A percentile compares a stretch with the other conserved stretches of the same genome.
These are phyloP conservation scores for Eucalyptus paniculata DNA, from an alignment of 345 rosid genomes.

Conservation along the genomic window DNA sequence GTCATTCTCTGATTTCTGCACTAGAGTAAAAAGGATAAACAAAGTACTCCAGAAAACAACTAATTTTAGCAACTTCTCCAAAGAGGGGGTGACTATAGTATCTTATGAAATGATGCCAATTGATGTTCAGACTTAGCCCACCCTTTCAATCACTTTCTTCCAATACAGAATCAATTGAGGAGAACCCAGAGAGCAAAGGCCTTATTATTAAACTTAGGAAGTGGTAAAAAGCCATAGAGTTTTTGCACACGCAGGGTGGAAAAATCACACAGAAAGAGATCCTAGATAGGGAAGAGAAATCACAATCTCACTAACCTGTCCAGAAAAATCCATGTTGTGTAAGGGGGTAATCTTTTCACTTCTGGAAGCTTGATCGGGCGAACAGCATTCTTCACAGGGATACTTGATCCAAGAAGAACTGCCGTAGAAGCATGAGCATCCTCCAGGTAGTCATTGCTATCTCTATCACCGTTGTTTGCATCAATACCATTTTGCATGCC, in stretches of 20 bases:
- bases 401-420: conserved; percentile 63
- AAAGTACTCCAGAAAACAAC: neutral
- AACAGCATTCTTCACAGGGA: conserved; percentile 62
- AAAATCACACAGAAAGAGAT: neutral
- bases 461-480: conserved; percentile 34
- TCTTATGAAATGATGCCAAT: neutral
- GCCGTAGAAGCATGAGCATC: conserved; percentile 45
- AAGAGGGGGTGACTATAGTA: neutral
- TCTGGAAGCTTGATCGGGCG: conserved; percentile 74
- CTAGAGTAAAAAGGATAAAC: neutral
- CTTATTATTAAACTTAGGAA: neutral
- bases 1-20: conserved; percentile 99
- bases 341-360: conserved; percentile 73
- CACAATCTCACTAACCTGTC: conserved; percentile 47
- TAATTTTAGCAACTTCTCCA: neutral
- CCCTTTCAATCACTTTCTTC: neutral
- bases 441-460: conserved; percentile 36
- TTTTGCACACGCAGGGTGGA: neutral
- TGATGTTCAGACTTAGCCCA: neutral
- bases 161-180: neutral
- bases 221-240: neutral
- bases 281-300: neutral
- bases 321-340: conserved; percentile 93
- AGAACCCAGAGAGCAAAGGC: neutral
- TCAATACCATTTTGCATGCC: conserved; percentile 56